Percentiles rank a stretch among this genome's conserved stretches.
These are phyloP conservation scores for Pistacia vera DNA, from an alignment of 345 rosid genomes.

Conservation along the genomic window DNA sequence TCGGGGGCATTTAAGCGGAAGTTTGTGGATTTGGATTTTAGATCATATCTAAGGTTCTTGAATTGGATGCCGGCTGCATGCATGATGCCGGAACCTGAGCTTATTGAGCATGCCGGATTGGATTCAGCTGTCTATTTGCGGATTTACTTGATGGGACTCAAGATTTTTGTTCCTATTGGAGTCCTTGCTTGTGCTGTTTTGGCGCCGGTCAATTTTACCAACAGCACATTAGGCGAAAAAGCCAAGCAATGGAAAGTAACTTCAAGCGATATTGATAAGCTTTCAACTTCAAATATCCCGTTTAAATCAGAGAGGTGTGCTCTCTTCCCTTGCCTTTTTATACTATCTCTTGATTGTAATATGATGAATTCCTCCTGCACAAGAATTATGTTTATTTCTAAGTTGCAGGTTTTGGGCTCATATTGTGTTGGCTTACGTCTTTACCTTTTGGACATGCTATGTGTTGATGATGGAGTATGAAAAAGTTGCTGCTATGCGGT, in stretches of 20 bases:
- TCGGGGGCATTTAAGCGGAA: slow-evolving; percentile 45
- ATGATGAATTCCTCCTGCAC: neutral
- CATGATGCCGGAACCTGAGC: slow-evolving; percentile 94
- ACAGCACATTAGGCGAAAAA: slow-evolving; percentile 40
- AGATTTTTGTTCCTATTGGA: slow-evolving; percentile 84
- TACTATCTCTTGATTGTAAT: neutral
- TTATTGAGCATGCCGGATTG: slow-evolving; percentile 95
- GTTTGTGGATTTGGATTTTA: slow-evolving; percentile 71
- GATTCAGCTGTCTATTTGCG: slow-evolving; percentile 94
- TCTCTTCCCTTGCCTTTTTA: neutral
- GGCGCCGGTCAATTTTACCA: slow-evolving; percentile 82
- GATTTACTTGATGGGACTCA: slow-evolving; percentile 89
- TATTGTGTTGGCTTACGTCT: slow-evolving; percentile 72
- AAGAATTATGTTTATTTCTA: neutral
- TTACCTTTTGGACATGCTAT: slow-evolving; percentile 89
- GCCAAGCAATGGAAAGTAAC: slow-evolving; percentile 51
- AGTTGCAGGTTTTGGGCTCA: slow-evolving; percentile 69
- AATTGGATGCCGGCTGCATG: slow-evolving; percentile 94
- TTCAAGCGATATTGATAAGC: slow-evolving; percentile 85
- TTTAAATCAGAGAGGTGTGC: slow-evolving; percentile 58
- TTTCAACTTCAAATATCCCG: slow-evolving; percentile 84
- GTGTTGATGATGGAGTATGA: slow-evolving; percentile 82
- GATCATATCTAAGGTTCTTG: slow-evolving; percentile 72
- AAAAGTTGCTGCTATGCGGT: slow-evolving; percentile 71
- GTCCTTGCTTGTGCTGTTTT: slow-evolving; percentile 72